Percentiles rank a stretch among this genome's conserved stretches.
Conservation (phyloP, 2,329 filamentous ascomycete species). For the Nigrograna mackinnonii region DNA sequence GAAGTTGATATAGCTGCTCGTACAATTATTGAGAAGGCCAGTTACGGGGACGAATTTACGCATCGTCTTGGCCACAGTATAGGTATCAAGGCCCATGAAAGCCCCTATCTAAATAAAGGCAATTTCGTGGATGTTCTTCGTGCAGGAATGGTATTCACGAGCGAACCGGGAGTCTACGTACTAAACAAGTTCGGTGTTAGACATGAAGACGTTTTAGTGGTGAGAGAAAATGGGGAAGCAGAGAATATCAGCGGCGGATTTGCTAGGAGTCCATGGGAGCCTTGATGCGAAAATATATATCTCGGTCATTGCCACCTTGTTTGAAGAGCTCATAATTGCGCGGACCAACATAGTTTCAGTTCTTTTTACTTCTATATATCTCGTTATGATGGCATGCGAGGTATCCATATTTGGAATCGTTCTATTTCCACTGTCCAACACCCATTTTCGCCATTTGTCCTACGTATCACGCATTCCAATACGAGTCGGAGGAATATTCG, state of each 20-base stretch:
- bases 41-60: constrained; percentile 63
- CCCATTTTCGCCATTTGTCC: no score
- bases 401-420: no score
- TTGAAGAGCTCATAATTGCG: no score
- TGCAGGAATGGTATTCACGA: constrained; percentile 66
- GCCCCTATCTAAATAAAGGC: constrained; percentile 66
- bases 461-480: no score
- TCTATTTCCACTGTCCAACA: no score
- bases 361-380: no score
- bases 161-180: constrained; percentile 67
- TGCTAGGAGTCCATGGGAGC: constrained; percentile 58
- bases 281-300: no score
- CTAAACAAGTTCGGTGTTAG: constrained; percentile 63
- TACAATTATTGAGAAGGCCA: constrained; percentile 59
- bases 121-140: constrained; percentile 53
- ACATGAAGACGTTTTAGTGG: constrained; percentile 65
- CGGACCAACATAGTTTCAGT: no score
- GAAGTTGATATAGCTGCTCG: constrained; percentile 65
- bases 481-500: no score
- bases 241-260: constrained; percentile 59
- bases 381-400: no score
- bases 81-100: constrained; percentile 69
- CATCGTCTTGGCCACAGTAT: constrained; percentile 68
- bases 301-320: no score
- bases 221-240: constrained; percentile 57